phyloP scores from a whole-genome alignment of 495 filamentous ascomycete genomes.

The Hypoxylon rickii region DNA sequence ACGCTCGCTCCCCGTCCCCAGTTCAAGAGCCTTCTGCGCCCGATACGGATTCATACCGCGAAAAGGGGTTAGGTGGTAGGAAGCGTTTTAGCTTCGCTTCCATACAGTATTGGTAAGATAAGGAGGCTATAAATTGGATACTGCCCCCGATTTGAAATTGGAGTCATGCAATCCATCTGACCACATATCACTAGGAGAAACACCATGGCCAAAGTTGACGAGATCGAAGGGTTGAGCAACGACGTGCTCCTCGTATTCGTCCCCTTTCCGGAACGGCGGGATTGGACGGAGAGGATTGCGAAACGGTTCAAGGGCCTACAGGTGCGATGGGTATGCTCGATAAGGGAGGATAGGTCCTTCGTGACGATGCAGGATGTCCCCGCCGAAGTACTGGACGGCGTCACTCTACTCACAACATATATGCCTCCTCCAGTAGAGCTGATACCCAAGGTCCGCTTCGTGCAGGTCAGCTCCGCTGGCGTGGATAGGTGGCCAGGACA shows the following conservation, averaged over 20 bases:
- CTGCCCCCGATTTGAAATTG: neutral
- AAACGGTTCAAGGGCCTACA: slow-evolving; percentile 34
- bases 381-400: slow-evolving; percentile 33
- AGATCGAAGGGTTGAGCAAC: slow-evolving; percentile 14
- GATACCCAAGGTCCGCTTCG: slow-evolving; percentile 37
- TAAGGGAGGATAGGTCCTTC: neutral
- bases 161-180: neutral
- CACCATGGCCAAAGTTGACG: slow-evolving; percentile 8
- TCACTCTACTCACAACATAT: slow-evolving; percentile 32
- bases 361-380: neutral
- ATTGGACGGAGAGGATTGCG: slow-evolving; percentile 35
- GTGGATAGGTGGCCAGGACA: slow-evolving; percentile 40
- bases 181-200: neutral
- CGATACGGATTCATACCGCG: neutral
- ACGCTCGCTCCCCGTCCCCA: too few species aligned
- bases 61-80: neutral
- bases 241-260: slow-evolving; percentile 26
- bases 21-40: too few species aligned
- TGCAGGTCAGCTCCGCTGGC: slow-evolving; percentile 41
- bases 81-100: too few species aligned
- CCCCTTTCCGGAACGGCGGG: slow-evolving; percentile 13
- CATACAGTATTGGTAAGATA: too few species aligned
- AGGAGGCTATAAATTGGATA: too few species aligned
- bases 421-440: slow-evolving; percentile 26
- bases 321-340: slow-evolving; percentile 34